Evolutionary conservation across 2,329 filamentous ascomycete genomes (phyloP), one percentile per base, ranked within the genome.

Genomic region (Lasiodiplodia gonubiensis): DNA sequence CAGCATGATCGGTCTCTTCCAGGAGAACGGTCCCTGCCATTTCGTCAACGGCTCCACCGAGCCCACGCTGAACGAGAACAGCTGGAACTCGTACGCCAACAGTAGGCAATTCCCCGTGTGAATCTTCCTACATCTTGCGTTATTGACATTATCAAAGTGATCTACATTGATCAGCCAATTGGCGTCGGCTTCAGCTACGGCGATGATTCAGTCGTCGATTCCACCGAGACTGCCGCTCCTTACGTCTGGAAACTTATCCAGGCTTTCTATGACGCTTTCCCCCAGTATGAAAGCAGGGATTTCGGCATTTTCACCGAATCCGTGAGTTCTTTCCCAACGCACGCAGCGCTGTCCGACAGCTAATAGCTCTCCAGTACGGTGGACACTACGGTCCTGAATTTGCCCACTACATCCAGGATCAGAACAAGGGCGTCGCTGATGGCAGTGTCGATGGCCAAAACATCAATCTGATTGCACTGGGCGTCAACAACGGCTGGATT

Each of bases 161-260:
- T 81, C 18, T 81, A 79, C 64, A 70, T 79, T 12, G 77, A 80
- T 42, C 75, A 80, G 68, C 79, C 79, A 0, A 75, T 82, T 37
- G 77, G 77, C 7, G 74, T 73, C 2, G 81, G 81, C 6, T 83
- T 82, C 70, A 81, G 78, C 2, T 84, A 83, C 70, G 80, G 74
- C 30, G 75, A 71, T 6, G 71, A 75, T 46, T 70, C 70, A 33
- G 30, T 33, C 18, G 77, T 79, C 33, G 80, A 77, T 3, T 81
- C 79, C 30, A 85, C 83, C 3, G 76, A 78, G 11, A 80, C 79
- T 2, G 83, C 84, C 11, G 83, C 84, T 3, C 79, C 80, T 0
- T 80, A 80, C 59, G 81, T 88, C n/a, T 88, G 86, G 86, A 82
- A 79, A 2, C 77, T 88, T n/a, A 74, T 87, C 57, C 86, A 88